phyloP scores from a whole-genome alignment of 2,329 filamentous ascomycete species.

The Fusarium compactum region DNA sequence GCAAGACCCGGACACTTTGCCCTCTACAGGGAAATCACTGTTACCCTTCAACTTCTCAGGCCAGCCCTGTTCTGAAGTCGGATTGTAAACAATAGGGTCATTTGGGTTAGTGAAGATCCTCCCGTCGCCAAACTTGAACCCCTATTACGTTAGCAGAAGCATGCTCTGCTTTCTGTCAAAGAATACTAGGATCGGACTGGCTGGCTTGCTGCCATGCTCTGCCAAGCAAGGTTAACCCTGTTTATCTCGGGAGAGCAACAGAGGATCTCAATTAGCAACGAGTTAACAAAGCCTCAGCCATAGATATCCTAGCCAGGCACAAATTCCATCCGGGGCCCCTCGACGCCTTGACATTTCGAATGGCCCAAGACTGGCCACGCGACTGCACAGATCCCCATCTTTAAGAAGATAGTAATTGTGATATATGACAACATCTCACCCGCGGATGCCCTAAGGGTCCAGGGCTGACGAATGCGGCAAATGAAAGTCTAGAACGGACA shows the following conservation, averaged over 20 bases:
- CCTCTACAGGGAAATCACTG: neutral
- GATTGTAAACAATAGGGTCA: neutral
- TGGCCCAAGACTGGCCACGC: slow-evolving; percentile 1
- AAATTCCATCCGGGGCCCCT: neutral
- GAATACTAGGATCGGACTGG: neutral
- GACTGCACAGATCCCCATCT: neutral
- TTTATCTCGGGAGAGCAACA: slow-evolving; percentile 6
- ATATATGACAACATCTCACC: neutral
- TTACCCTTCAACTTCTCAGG: neutral
- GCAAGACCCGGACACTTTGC: neutral
- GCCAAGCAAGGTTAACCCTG: slow-evolving; percentile 15
- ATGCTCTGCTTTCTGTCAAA: neutral
- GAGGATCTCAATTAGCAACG: neutral
- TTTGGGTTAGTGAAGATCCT: neutral
- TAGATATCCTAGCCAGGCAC: neutral
- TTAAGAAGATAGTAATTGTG: neutral
- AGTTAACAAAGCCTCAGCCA: neutral
- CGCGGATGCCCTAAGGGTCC: neutral
- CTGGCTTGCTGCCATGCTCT: neutral
- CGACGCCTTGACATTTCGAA: neutral
- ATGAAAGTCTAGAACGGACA: neutral
- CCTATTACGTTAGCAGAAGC: neutral
- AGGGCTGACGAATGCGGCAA: slow-evolving; percentile 5
- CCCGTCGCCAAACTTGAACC: too few relatives aligned
- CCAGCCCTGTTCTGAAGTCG: neutral